Base-by-base conservation (phyloP, 2,329 filamentous ascomycete genomes). In the Colletotrichum lini region DNA sequence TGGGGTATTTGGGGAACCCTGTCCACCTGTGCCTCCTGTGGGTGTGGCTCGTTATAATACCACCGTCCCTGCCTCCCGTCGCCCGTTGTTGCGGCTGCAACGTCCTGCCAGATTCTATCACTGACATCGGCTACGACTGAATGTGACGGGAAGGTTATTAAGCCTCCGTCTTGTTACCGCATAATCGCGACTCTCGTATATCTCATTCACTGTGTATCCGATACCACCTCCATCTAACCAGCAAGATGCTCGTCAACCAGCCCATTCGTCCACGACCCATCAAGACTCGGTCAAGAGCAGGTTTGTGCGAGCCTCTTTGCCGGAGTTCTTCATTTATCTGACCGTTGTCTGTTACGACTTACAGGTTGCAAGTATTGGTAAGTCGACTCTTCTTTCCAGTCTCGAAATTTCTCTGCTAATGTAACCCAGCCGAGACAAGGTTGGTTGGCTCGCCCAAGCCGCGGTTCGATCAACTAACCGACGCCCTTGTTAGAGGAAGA, bases 241-340 rank as follows among this genome's bases (percentile, higher is more conserved):
- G 42, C 26, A 70, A 16, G 26, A 73, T 73, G 72, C 69, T 73
- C 18, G 70, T 72, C 47, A 69, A 68, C 30, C 70, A 73, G 42
- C 65, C 72, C 26, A 52, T 73, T 13, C 72, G 70, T 47, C 72
- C 72, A 15, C 66, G 70, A 18, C 70, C 72, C 50, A 65, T 72
- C 47, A 73, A 73, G 62, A 73, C 70, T 57, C 65, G 72, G 56
- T 73, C 72, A 13, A 70, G 72, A 73, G 72, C 72, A 72, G 72
- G 72, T 72, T 66, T 47, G 72, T 72, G 26, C 16, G 38, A 59
- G 53, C 62, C 57, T 59, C 38, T 21, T 58, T 21, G 21, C 44
- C 44, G 35, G 38, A 65, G 42, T 35, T 23, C 15, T 3, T 59
- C 53, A 6, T 23, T 23, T 45, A n/a, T 65, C 72, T 73, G 57